Percentiles rank a stretch among this genome's conserved stretches.
phyloP scores from a whole-genome alignment of 306 rosid species.

The Pyrus betulifolia region DNA sequence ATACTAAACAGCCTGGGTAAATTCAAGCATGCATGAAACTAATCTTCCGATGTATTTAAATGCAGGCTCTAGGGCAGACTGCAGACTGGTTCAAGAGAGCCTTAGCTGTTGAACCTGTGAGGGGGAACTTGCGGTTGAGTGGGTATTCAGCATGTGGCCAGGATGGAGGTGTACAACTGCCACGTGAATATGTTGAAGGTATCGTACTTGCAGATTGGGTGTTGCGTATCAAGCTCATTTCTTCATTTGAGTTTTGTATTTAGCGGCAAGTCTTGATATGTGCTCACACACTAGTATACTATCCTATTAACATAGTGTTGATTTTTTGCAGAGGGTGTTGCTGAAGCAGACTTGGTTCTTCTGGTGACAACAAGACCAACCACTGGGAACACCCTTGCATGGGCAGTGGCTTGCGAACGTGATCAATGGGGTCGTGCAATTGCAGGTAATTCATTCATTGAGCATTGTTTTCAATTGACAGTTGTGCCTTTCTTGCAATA shows the following conservation, averaged over 20 bases:
- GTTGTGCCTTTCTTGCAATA: slow-evolving; percentile 9
- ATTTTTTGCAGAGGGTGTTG: slow-evolving; percentile 63
- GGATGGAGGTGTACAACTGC: slow-evolving; percentile 98
- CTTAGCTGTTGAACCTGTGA: slow-evolving; percentile 91
- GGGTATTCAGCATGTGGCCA: slow-evolving; percentile 99
- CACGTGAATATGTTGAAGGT: slow-evolving; percentile 91
- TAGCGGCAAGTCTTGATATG: background rate
- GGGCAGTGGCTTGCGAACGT: slow-evolving; percentile 99
- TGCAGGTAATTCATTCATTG: slow-evolving; percentile 57
- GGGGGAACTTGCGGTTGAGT: slow-evolving; percentile 85
- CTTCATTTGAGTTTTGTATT: background rate
- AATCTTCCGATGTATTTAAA: slow-evolving; percentile 13
- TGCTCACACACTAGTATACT: background rate
- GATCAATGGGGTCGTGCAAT: slow-evolving; percentile 99
- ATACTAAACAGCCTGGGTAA: background rate
- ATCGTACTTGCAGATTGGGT: slow-evolving; percentile 10
- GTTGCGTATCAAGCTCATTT: background rate
- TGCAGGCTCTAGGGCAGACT: slow-evolving; percentile 92
- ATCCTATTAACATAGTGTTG: background rate
- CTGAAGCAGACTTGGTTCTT: slow-evolving; percentile 87
- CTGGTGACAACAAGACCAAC: slow-evolving; percentile 97
- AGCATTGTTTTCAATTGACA: slow-evolving; percentile 1
- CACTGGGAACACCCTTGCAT: slow-evolving; percentile 93
- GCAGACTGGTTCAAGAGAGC: slow-evolving; percentile 95
- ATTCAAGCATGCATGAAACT: slow-evolving; percentile 4